Percentiles rank a stretch among this genome's conserved stretches.
Evolutionary conservation across 345 rosid genomes (phyloP).

Genomic region (Syzygium aqueum): DNA sequence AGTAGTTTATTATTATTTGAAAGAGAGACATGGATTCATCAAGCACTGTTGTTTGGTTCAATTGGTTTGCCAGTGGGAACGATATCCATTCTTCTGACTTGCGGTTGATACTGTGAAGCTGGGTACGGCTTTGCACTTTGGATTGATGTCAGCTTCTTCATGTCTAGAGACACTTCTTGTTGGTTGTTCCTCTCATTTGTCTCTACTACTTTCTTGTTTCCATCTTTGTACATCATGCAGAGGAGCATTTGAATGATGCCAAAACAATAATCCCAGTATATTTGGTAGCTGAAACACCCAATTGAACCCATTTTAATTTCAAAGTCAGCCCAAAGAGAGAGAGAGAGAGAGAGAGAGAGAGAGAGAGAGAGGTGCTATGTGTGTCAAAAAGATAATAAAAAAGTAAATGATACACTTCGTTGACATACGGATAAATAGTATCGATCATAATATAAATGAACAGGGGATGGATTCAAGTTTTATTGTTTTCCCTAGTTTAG

Average conservation of each 20-base stretch:
- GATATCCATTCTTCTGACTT: rapidly evolving
- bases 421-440: not conserved
- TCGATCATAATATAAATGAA: not conserved
- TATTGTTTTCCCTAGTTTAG: not conserved
- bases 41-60: not conserved
- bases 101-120: rapidly evolving
- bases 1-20: not conserved
- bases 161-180: not conserved
- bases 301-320: not conserved
- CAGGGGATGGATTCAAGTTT: not conserved
- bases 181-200: not conserved
- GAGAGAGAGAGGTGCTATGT: not conserved
- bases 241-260: conserved; percentile 40
- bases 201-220: not conserved
- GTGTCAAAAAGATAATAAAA: no score
- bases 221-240: conserved; percentile 18
- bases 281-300: conserved; percentile 32
- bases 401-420: not conserved
- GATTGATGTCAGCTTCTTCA: not conserved
- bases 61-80: not conserved
- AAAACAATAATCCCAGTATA: conserved; percentile 25
- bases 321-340: not conserved
- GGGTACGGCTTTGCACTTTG: not conserved
- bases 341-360: not conserved
- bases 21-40: no score